phyloP scores from a whole-genome alignment of 2,329 filamentous ascomycete genomes.

The Polytolypa hystricis region DNA sequence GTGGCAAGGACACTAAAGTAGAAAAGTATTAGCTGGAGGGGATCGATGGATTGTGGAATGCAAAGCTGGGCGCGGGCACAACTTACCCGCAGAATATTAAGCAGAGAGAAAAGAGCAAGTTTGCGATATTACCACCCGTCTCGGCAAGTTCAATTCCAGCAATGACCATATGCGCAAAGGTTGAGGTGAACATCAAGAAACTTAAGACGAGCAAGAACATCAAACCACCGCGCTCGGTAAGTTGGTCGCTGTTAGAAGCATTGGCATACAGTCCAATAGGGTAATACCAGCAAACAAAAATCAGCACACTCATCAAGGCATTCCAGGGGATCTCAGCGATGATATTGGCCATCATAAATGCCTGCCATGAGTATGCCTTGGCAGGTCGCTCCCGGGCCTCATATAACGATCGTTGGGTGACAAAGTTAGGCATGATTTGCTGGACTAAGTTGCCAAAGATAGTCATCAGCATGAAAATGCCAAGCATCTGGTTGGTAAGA shows the following conservation, averaged over 20 bases:
- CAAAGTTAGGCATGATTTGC: constrained; percentile 48
- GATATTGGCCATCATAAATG: constrained; percentile 61
- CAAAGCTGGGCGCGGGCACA: not conserved
- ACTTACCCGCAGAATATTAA: constrained; percentile 44
- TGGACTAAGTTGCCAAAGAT: constrained; percentile 55
- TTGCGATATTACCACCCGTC: constrained; percentile 53
- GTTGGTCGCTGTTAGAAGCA: constrained; percentile 25
- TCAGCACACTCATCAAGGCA: constrained; percentile 49
- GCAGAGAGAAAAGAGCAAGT: constrained; percentile 47
- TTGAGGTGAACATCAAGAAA: constrained; percentile 59
- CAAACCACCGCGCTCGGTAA: constrained; percentile 47
- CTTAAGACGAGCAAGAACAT: constrained; percentile 54
- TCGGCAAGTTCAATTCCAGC: constrained; percentile 57
- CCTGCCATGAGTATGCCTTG: constrained; percentile 64
- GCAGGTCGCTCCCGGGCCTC: constrained; percentile 50
- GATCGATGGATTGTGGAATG: not conserved
- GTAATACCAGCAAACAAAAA: constrained; percentile 59
- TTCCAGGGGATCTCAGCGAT: constrained; percentile 60
- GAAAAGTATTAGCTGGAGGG: not conserved
- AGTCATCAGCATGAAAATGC: constrained; percentile 73
- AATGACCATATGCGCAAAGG: constrained; percentile 64
- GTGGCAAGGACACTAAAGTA: constrained; percentile 34
- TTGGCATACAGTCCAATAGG: constrained; percentile 41
- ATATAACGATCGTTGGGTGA: constrained; percentile 47
- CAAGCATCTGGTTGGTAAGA: constrained; percentile 82